A percentile compares a stretch with the other conserved stretches of the same genome.
Conservation (phyloP, 129 eudicot genomes). For the Centaurea solstitialis region DNA sequence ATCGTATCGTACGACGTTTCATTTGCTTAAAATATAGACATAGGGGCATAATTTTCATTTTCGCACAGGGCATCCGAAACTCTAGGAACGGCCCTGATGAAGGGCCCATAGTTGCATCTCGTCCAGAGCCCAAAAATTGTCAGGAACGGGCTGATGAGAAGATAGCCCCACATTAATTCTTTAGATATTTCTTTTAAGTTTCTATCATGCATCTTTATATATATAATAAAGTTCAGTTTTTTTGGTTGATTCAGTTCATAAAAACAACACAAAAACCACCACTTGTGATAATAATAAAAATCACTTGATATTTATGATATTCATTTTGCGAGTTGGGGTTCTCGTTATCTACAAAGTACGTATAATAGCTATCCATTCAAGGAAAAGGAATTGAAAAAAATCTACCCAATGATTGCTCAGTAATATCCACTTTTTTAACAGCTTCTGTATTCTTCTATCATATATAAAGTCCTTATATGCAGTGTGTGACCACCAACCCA, state of each 20-base stretch:
- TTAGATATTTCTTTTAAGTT: not conserved
- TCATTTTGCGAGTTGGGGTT: slow-evolving; percentile 24
- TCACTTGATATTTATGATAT: slow-evolving; percentile 1
- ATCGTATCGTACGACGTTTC: too few species aligned
- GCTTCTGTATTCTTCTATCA: slow-evolving; percentile 16
- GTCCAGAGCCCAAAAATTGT: too few species aligned
- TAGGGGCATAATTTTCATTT: too few species aligned
- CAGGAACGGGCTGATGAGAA: too few species aligned
- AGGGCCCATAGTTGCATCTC: too few species aligned
- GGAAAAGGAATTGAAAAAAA: not conserved
- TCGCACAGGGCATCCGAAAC: too few species aligned
- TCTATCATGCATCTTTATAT: not conserved
- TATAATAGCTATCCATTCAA: slow-evolving; percentile 20
- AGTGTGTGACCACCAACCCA: slow-evolving; percentile 44
- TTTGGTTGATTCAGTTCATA: not conserved
- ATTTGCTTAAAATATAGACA: too few species aligned
- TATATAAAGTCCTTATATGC: slow-evolving; percentile 11
- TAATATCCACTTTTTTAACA: slow-evolving; percentile 2
- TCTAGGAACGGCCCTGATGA: too few species aligned
- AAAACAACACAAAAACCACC: not conserved
- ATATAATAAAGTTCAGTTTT: not conserved
- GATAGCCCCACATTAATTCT: slow-evolving; percentile 16
- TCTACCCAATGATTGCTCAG: slow-evolving; percentile 13
- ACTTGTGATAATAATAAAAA: not conserved
- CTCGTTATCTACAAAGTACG: slow-evolving; percentile 29